Conservation (phyloP, 495 filamentous ascomycete genomes). For the Melanomma pulvis-pyrius region DNA sequence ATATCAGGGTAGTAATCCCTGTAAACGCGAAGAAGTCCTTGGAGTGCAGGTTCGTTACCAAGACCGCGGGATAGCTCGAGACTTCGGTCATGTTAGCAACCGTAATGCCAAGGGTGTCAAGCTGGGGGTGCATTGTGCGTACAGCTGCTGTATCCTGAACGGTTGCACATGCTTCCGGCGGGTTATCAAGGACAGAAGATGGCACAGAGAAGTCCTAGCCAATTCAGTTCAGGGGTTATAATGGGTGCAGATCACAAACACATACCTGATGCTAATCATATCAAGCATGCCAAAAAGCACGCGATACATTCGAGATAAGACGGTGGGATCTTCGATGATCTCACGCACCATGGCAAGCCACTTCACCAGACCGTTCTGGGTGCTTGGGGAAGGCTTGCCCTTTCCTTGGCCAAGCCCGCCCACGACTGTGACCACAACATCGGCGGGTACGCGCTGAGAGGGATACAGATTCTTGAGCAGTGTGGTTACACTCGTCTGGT, state of each 20-base stretch:
- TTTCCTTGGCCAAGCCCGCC: constrained; percentile 77
- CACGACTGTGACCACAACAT: constrained; percentile 67
- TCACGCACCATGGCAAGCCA: constrained; percentile 84
- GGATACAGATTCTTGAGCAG: constrained; percentile 80
- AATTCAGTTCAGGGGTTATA: constrained; percentile 31
- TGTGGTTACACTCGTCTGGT: constrained; percentile 69
- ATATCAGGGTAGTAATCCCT: constrained; percentile 92
- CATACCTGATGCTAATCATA: constrained; percentile 70
- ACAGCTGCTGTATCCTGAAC: constrained; percentile 81
- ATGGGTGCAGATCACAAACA: background rate
- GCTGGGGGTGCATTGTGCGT: constrained; percentile 42
- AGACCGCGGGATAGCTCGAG: constrained; percentile 62
- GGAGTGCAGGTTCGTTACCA: constrained; percentile 72
- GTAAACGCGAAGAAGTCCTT: constrained; percentile 78
- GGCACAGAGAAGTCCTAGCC: constrained; percentile 65
- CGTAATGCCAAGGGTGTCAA: background rate
- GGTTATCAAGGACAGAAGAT: constrained; percentile 81
- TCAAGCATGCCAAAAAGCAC: constrained; percentile 84
- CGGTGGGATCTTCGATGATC: constrained; percentile 63
- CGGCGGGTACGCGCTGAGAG: constrained; percentile 60
- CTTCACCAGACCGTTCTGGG: constrained; percentile 69
- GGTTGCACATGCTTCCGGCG: constrained; percentile 85
- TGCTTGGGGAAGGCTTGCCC: constrained; percentile 71
- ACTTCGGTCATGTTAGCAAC: constrained; percentile 47
- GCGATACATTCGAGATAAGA: constrained; percentile 72